Percentiles rank a stretch among this genome's conserved stretches.
Conservation (phyloP, 495 filamentous ascomycete species). For the Penicillium psychrofluorescens region DNA sequence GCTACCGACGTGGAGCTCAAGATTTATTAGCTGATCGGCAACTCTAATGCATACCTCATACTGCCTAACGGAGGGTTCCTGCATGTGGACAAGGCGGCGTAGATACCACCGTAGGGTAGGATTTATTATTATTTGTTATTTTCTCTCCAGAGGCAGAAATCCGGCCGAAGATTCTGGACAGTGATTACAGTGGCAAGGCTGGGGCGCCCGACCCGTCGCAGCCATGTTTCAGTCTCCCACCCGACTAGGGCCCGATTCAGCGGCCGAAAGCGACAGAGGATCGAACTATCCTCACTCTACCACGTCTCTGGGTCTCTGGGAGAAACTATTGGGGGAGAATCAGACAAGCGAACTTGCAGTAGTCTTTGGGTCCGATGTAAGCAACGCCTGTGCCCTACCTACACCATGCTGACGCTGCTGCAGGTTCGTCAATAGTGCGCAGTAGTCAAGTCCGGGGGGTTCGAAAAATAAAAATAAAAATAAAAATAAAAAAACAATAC, state of each 20-base stretch:
- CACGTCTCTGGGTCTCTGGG: too few species aligned
- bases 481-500: too few species aligned
- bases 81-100: constrained; percentile 5
- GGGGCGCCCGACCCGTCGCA: constrained; percentile 9
- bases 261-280: constrained; percentile 6
- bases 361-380: too few species aligned
- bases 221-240: constrained; percentile 19
- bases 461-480: too few species aligned
- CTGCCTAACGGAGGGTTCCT: constrained; percentile 10
- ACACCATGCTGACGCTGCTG: too few species aligned
- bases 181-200: constrained; percentile 8
- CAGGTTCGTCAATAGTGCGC: too few species aligned
- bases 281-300: too few species aligned
- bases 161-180: background rate
- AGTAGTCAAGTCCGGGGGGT: too few species aligned
- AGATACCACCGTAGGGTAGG: constrained; percentile 1
- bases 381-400: too few species aligned
- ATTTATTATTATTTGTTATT: background rate
- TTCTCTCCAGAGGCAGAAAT: background rate
- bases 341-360: too few species aligned
- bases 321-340: too few species aligned
- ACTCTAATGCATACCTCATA: constrained; percentile 8
- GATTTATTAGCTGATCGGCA: constrained; percentile 18
- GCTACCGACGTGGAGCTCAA: constrained; percentile 15
- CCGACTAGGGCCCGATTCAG: constrained; percentile 4